Conservation (phyloP, 1,284 basidiomycete species). For the Athelia sp. region DNA sequence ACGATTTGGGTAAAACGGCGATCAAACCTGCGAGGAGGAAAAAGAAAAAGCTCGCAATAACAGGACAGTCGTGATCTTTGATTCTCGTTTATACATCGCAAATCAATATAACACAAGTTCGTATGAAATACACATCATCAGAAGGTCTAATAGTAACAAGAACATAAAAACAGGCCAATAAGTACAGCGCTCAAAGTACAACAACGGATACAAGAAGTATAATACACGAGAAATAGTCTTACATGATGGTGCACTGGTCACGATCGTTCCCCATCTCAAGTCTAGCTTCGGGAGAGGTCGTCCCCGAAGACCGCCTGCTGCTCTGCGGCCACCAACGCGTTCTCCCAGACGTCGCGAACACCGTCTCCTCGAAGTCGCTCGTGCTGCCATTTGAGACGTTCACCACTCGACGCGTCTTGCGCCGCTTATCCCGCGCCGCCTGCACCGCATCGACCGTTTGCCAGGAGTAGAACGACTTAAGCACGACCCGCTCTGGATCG, state of each 20-base stretch:
- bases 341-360: conserved; percentile 13
- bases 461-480: conserved; percentile 88
- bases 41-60: neutral
- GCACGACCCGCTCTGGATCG: conserved; percentile 61
- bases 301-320: conserved; percentile 29
- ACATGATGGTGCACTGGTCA: conserved; percentile 17
- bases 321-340: conserved; percentile 42
- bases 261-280: conserved; percentile 10
- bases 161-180: neutral
- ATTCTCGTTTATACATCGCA: too few relatives aligned
- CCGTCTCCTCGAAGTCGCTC: conserved; percentile 20
- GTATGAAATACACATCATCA: neutral
- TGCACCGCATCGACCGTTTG: conserved; percentile 73
- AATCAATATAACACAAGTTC: too few relatives aligned
- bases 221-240: conserved; percentile 5
- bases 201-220: neutral
- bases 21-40: conserved; percentile 18
- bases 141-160: too few relatives aligned
- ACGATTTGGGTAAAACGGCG: conserved; percentile 8
- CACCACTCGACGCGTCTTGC: conserved; percentile 39
- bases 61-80: neutral
- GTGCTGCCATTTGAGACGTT: conserved; percentile 29
- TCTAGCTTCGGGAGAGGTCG: conserved; percentile 21
- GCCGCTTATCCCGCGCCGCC: conserved; percentile 55
- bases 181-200: neutral